Evolutionary conservation across 768 basidiomycete genomes (phyloP).

Genomic region (Rhodocollybia butyracea): DNA sequence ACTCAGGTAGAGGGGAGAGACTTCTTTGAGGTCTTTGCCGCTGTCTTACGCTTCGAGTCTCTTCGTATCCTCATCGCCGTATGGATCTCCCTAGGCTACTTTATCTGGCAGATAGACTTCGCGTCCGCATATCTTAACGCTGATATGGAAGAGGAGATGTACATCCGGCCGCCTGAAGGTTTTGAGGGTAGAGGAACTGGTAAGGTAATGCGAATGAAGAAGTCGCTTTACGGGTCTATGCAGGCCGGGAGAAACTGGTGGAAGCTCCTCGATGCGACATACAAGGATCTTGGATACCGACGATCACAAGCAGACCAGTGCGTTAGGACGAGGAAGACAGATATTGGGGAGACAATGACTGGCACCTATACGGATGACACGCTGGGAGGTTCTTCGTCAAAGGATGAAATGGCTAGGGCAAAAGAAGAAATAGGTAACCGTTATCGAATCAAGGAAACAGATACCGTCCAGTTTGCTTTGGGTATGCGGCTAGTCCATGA

Average conservation of each 20-base stretch:
- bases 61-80: conserved; percentile 17
- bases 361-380: conserved; percentile 7
- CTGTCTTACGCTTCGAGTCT: conserved; percentile 14
- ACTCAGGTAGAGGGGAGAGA: conserved; percentile 29
- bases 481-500: conserved; percentile 11
- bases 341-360: conserved; percentile 4
- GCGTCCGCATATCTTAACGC: conserved; percentile 4
- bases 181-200: no score
- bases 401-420: not conserved
- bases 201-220: conserved; percentile 4
- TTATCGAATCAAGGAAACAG: conserved; percentile 5
- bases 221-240: not conserved
- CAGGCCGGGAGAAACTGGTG: conserved; percentile 8
- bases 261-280: not conserved
- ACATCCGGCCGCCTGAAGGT: no score
- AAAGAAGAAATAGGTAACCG: not conserved
- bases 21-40: conserved; percentile 27
- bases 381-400: conserved; percentile 8
- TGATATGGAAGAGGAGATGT: conserved; percentile 2
- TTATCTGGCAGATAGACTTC: conserved; percentile 7
- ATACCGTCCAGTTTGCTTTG: conserved; percentile 2
- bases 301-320: conserved; percentile 3
- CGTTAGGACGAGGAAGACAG: not conserved
- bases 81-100: not conserved
- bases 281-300: not conserved